phyloP scores from a whole-genome alignment of 306 rosid genomes.

The Sicyos edulis region DNA sequence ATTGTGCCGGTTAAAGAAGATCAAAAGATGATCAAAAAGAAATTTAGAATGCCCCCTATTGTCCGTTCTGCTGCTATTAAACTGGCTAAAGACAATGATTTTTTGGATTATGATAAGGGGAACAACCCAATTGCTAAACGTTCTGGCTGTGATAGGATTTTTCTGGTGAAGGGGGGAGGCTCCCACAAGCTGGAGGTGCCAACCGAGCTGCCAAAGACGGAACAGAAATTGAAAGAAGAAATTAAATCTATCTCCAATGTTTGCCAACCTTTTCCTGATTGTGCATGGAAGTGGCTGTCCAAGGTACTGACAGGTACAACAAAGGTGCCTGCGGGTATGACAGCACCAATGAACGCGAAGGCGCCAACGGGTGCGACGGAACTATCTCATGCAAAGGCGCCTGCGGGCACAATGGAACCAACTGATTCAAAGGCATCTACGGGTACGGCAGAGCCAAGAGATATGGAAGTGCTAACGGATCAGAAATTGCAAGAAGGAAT shows the following conservation, averaged over 20 bases:
- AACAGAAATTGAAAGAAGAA: not conserved
- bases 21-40: not conserved
- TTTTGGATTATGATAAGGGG: conserved; percentile 17
- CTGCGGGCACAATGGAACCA: too few relatives aligned
- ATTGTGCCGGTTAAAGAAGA: conserved; percentile 21
- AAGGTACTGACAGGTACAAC: not conserved
- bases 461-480: too few relatives aligned
- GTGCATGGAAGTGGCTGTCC: conserved; percentile 5
- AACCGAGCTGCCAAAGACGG: not conserved
- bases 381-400: too few relatives aligned
- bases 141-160: not conserved
- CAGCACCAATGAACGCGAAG: too few relatives aligned
- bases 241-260: conserved; percentile 29
- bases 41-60: conserved; percentile 22
- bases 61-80: conserved; percentile 28
- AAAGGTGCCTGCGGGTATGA: not conserved
- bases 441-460: not conserved
- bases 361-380: too few relatives aligned
- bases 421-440: not conserved
- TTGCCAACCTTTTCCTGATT: conserved; percentile 26
- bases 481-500: not conserved
- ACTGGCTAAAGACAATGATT: not conserved
- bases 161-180: conserved; percentile 11
- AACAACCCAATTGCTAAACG: conserved; percentile 5
- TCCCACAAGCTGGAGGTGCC: not conserved